These are phyloP conservation scores for Capsicum rhomboideum DNA, from an alignment of 257 asterid species.

Conservation along the genomic window DNA sequence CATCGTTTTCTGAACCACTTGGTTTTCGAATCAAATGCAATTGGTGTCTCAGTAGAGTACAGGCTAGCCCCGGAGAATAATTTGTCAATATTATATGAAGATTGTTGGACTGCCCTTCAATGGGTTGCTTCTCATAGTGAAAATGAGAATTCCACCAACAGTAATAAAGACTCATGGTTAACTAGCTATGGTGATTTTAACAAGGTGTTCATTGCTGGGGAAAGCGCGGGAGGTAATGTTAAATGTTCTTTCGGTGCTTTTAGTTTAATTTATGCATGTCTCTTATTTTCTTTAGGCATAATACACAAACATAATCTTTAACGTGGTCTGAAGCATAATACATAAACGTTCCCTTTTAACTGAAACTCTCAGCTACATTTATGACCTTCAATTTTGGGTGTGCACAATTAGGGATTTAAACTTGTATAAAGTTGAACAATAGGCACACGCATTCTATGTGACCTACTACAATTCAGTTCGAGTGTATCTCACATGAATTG, in stretches of 20 bases:
- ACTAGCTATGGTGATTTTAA: constrained; percentile 7
- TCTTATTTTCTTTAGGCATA: not conserved
- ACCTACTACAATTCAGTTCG: too few relatives aligned
- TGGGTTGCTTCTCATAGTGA: constrained; percentile 15
- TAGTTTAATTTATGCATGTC: not conserved
- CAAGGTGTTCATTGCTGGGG: constrained; percentile 18
- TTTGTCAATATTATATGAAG: constrained; percentile 16
- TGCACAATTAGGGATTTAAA: too few relatives aligned
- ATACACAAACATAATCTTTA: too few relatives aligned
- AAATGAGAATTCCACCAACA: not conserved
- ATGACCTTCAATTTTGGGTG: too few relatives aligned
- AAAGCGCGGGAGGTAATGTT: constrained; percentile 15
- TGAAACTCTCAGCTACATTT: too few relatives aligned
- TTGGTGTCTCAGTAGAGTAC: constrained; percentile 19
- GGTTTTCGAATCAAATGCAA: constrained; percentile 3
- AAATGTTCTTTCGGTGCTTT: not conserved
- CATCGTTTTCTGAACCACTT: constrained; percentile 10
- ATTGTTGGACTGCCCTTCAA: constrained; percentile 19
- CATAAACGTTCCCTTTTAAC: too few relatives aligned
- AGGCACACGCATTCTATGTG: too few relatives aligned
- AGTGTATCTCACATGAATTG: too few relatives aligned
- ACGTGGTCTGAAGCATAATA: too few relatives aligned
- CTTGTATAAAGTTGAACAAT: too few relatives aligned
- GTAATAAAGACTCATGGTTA: constrained; percentile 16
- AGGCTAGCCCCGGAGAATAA: constrained; percentile 24